Evolutionary conservation across 805 yeast species (phyloP), one percentile per base, ranked within the genome.

Genomic region (Huiozyma sinensis): DNA sequence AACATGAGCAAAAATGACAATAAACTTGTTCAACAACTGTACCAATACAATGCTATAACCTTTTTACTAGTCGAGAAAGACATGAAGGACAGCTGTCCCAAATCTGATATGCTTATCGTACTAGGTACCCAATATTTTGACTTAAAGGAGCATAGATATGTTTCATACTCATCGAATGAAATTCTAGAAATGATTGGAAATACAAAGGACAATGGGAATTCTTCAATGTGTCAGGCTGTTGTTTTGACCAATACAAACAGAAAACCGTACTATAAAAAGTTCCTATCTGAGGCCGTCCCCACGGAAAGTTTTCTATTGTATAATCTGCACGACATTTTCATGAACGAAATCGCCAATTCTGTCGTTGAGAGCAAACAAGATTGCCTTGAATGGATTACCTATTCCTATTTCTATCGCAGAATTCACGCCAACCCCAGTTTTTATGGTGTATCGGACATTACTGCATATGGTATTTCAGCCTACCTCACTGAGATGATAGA

Each of bases 351-450:
- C n/a, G 75, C 83, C 33, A 73, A 79, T 6, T 68, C 76, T 2
- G 68, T 79, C 10, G 73, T 90, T 45, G 71, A 68, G 39, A 69
- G 75, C 6, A 77, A 83, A 56, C 96, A 89, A 54, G 92, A 83
- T 51, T 85, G 95, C 53, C 76, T 92, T 47, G 96, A 90, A 55
- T 87, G 95, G 94, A 56, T 92, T 32, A 83, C 96, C 0, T 85
- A 75, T 58, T 74, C 95, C 0, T 83, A 79, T 52, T 83, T 89
- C 55, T 92, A 86, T 63, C 70, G 94, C 50, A 70, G 97, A 41
- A 59, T 92, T 17, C 82, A 78, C 44, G 71, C 75, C 33, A 92
- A 92, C 59, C 97, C 98, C 4, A 78, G 92, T 46, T 92, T 75
- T 58, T 92, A 92, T 57, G 95, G 88, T n/a, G 73, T 86, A 6